Evolutionary conservation across 805 yeast species (phyloP), one percentile per base, ranked within the genome.

Genomic region (Nakazawaea pomicola): DNA sequence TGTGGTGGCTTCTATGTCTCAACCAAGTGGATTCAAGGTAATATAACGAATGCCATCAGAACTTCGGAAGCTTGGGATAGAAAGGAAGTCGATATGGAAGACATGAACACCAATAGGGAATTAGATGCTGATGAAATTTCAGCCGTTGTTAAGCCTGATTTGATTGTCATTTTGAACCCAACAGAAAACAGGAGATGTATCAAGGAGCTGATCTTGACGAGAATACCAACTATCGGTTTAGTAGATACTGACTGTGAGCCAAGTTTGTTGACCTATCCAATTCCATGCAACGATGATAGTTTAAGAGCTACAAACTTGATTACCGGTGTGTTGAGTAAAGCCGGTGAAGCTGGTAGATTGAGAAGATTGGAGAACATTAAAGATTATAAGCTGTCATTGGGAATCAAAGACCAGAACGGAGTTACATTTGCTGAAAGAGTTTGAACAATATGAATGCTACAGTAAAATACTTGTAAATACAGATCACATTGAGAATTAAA

Each of bases 221-320:
- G 95, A 58, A 76, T 93, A 24, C 99, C 99, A 44, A 89, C 97
- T 0, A 79, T 93, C 52, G 98, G 96, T 21, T 74, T 93, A 44
- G 79, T 93, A 47, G 99, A 93, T 64, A 90, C 98, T 17, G 91
- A 93, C 62, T 80, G 84, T 58, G 96, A 93, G 57, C 95, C 97
- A 7, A 76, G 85, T 12, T 65, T 83, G 51, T 85, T 91, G 40
- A 88, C 96, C 1, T 93, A 93, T 57, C 95, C 98, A 38, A 85
- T 93, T 50, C 98, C 98, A 14, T 95, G 95, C 48, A 93, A 93
- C 58, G 98, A 93, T 60, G 97, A 90, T 59, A 83, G 95, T 6
- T 65, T 78, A 44, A 76, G 99, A 60, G 76, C 95, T 6, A 78
- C 83, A 8, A 82, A 86, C 48, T 68, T 93, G 49, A 74, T 93